These are phyloP conservation scores for Astrocystis sublimbata DNA, from an alignment of 495 filamentous ascomycete genomes.

Conservation along the genomic window DNA sequence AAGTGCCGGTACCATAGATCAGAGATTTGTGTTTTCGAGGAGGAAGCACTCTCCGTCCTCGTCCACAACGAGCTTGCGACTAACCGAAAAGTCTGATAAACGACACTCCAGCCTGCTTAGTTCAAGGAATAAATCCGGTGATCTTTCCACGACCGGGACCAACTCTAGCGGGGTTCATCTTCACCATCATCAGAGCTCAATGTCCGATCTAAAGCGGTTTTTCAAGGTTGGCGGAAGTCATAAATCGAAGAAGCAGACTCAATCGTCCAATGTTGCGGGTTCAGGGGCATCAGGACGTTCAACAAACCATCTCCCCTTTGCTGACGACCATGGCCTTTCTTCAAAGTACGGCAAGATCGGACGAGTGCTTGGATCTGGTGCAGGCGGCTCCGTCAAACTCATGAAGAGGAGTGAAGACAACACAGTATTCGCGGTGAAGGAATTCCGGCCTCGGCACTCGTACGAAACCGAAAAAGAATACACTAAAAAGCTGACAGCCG, in stretches of 20 bases:
- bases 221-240: constrained; percentile 68
- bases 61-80: constrained; percentile 47
- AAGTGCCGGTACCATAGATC: constrained; percentile 69
- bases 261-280: constrained; percentile 58
- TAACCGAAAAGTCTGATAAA: constrained; percentile 42
- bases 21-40: constrained; percentile 78
- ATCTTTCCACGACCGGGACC: constrained; percentile 38
- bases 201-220: constrained; percentile 93
- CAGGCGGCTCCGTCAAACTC: constrained; percentile 90
- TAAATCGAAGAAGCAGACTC: constrained; percentile 62
- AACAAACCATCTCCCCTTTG: constrained; percentile 78
- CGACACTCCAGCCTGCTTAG: constrained; percentile 47
- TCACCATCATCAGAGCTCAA: constrained; percentile 72
- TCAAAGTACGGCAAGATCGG: constrained; percentile 95
- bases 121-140: constrained; percentile 30
- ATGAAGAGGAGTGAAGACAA: constrained; percentile 91
- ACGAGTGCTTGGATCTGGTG: constrained; percentile 88
- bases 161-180: constrained; percentile 55
- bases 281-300: constrained; percentile 61
- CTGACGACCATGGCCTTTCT: constrained; percentile 86
- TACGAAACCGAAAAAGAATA: constrained; percentile 96
- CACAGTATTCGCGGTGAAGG: constrained; percentile 94
- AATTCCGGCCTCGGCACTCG: constrained; percentile 88
- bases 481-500: constrained; percentile 98
- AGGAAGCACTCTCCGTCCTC: constrained; percentile 46